Conservation (phyloP, 208 protist genomes). For the Entamoeba moshkovskii region DNA sequence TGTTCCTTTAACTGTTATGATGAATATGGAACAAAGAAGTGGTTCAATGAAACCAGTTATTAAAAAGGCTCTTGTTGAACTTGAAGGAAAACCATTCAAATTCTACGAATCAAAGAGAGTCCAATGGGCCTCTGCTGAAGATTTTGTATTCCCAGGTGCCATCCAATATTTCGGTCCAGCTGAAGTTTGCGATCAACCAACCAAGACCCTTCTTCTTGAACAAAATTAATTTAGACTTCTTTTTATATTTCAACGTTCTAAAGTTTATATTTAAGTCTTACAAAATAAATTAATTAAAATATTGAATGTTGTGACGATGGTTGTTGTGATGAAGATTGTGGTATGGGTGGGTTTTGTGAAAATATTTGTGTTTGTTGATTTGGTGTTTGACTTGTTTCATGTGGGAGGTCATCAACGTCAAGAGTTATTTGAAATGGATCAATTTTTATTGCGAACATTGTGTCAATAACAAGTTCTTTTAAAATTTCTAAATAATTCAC, state of each 20-base stretch:
- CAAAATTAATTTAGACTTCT: not conserved
- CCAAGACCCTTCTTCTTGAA: not conserved
- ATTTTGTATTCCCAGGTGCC: slow-evolving; percentile 31
- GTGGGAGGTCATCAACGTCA: not conserved
- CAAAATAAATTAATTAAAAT: not conserved
- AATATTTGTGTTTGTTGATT: not conserved
- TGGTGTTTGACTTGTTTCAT: not conserved
- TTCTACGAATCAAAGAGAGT: slow-evolving; percentile 17
- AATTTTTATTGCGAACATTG: not conserved
- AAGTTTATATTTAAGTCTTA: not conserved
- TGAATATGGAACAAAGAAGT: slow-evolving; percentile 36
- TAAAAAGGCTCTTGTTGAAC: slow-evolving; percentile 36
- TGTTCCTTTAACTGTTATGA: slow-evolving; percentile 38
- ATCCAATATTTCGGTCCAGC: slow-evolving; percentile 14
- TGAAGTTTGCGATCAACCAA: not conserved
- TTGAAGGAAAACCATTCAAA: slow-evolving; percentile 28
- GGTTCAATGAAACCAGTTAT: slow-evolving; percentile 34
- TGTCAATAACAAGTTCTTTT: too few species aligned
- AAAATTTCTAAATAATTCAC: too few species aligned
- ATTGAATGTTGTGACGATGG: not conserved
- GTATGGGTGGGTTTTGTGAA: too few species aligned
- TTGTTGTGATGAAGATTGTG: not conserved
- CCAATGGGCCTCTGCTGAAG: slow-evolving; percentile 26
- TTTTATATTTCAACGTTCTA: too few species aligned
- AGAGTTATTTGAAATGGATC: not conserved